Percentiles rank a stretch among this genome's conserved stretches.
These are phyloP conservation scores for Wickerhamomyces alni DNA, from an alignment of 805 yeast species.

Conservation along the genomic window DNA sequence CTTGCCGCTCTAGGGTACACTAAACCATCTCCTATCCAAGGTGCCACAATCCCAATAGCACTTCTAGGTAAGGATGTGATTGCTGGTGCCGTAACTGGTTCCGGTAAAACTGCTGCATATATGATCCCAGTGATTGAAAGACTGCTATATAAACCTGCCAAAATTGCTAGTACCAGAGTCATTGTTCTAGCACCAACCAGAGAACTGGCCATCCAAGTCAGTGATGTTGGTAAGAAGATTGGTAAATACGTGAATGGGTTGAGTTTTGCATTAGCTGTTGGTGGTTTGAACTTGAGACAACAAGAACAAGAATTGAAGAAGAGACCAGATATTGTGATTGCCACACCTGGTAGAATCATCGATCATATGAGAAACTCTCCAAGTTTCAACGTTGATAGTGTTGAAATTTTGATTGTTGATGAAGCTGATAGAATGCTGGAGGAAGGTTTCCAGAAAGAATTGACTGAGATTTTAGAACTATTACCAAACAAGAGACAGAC, in stretches of 20 bases:
- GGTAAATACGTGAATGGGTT: constrained; percentile 71
- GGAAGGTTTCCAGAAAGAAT: constrained; percentile 96
- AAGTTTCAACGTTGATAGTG: constrained; percentile 81
- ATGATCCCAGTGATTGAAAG: constrained; percentile 95
- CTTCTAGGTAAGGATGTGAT: constrained; percentile 91
- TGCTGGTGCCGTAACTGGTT: constrained; percentile 99
- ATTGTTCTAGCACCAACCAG: constrained; percentile 92
- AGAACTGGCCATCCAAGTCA: constrained; percentile 94
- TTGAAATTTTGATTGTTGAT: constrained; percentile 89
- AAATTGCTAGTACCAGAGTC: constrained; percentile 83
- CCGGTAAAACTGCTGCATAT: constrained; percentile 98
- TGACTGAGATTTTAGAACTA: constrained; percentile 81
- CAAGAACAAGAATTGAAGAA: constrained; percentile 92
- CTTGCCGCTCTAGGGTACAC: constrained; percentile 73
- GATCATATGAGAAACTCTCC: constrained; percentile 96
- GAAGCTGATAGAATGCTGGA: constrained; percentile 99
- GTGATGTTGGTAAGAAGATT: constrained; percentile 85
- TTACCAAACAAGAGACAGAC: constrained; percentile 93
- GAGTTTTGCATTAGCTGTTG: constrained; percentile 93
- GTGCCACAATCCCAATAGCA: constrained; percentile 90
- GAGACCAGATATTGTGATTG: constrained; percentile 94
- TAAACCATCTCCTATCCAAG: constrained; percentile 92
- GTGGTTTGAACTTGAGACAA: constrained; percentile 91
- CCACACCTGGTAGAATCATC: constrained; percentile 98
- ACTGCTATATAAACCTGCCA: constrained; percentile 80